phyloP scores from a whole-genome alignment of 2,329 filamentous ascomycete genomes.

The Chaetoscypha palmicola region DNA sequence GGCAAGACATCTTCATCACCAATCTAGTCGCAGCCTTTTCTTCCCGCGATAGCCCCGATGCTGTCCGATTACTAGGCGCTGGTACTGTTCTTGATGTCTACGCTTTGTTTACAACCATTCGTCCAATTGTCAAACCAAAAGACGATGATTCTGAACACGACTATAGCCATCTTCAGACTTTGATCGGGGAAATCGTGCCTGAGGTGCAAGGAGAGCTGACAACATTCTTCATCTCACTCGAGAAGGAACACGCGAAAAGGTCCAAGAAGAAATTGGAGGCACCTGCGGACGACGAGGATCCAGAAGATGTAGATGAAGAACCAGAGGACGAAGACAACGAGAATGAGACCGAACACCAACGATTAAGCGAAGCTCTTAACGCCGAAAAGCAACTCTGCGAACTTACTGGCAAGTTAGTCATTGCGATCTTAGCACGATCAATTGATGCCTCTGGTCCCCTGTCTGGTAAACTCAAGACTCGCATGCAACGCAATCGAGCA shows the following conservation, averaged over 20 bases:
- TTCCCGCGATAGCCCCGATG: constrained; percentile 63
- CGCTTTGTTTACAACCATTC: constrained; percentile 68
- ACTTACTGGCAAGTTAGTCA: constrained; percentile 75
- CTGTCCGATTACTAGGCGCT: constrained; percentile 68
- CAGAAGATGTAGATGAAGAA: constrained; percentile 56
- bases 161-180: constrained; percentile 48
- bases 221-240: constrained; percentile 69
- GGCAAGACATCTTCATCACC: constrained; percentile 50
- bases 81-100: constrained; percentile 76
- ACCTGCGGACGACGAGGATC: constrained; percentile 66
- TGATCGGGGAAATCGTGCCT: constrained; percentile 63
- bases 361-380: constrained; percentile 59
- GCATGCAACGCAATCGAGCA: constrained; percentile 72
- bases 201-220: constrained; percentile 60
- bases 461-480: constrained; percentile 57
- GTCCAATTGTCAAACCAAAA: constrained; percentile 38
- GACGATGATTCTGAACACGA: constrained; percentile 41
- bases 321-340: constrained; percentile 53
- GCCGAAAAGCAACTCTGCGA: constrained; percentile 83
- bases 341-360: constrained; percentile 48
- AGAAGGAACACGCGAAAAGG: constrained; percentile 71
- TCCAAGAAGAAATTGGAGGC: constrained; percentile 55
- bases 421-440: constrained; percentile 68
- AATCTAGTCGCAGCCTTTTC: constrained; percentile 63
- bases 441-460: constrained; percentile 58